phyloP scores from a whole-genome alignment of 2,329 filamentous ascomycete species.

The Lojkania enalia region DNA sequence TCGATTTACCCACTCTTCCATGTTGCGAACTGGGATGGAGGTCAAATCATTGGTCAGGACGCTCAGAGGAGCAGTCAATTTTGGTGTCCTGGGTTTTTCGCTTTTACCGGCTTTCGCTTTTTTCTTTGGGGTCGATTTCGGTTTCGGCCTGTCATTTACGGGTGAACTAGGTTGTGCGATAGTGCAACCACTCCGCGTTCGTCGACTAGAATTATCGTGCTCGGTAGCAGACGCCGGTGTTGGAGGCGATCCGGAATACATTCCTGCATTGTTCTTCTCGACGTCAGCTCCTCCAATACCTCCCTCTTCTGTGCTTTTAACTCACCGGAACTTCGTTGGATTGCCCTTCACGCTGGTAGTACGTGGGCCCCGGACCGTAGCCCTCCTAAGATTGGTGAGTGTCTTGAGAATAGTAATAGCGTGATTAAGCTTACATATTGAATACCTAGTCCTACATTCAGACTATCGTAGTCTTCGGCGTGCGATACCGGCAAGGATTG shows the following conservation, averaged over 20 bases:
- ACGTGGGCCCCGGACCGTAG: constrained; percentile 32
- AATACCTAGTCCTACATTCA: constrained; percentile 31
- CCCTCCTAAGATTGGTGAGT: constrained; percentile 35
- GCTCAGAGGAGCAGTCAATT: constrained; percentile 69
- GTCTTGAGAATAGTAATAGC: not conserved
- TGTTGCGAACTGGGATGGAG: constrained; percentile 71
- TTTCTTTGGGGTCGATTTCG: constrained; percentile 43
- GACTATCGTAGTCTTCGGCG: constrained; percentile 23
- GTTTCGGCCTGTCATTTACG: constrained; percentile 27
- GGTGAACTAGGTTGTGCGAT: constrained; percentile 31
- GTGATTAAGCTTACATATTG: constrained; percentile 35
- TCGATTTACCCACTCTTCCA: constrained; percentile 77
- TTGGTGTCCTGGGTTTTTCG: constrained; percentile 54
- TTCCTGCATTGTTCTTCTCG: constrained; percentile 27
- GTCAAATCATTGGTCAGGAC: constrained; percentile 67
- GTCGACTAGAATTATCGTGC: constrained; percentile 45
- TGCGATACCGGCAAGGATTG: constrained; percentile 22
- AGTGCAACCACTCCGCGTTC: constrained; percentile 43
- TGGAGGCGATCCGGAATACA: constrained; percentile 44
- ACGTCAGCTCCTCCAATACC: constrained; percentile 20
- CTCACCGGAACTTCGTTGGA: constrained; percentile 32
- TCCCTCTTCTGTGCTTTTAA: constrained; percentile 1
- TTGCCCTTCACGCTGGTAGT: constrained; percentile 30
- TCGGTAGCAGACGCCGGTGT: constrained; percentile 50
- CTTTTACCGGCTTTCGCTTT: constrained; percentile 50